Evolutionary conservation across 2,329 filamentous ascomycete species (phyloP), one percentile per base, ranked within the genome.

Genomic region (Trichoderma atroviride): DNA sequence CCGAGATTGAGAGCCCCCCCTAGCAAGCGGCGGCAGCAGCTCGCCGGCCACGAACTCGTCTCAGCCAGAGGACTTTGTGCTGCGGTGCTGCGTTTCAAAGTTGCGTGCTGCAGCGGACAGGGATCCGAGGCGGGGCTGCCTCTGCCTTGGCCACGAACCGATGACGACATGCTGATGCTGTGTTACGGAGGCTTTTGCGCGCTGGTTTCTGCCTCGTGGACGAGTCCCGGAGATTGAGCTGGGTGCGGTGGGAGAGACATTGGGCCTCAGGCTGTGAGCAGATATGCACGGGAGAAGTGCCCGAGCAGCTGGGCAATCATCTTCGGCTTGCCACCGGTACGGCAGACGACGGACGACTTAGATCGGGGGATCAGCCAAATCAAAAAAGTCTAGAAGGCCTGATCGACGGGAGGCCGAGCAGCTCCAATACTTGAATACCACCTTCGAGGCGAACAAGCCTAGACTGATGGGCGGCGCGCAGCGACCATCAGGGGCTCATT

Each of bases 91-190:
- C 27, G 64, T 67, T 67, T 67, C 64, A 67, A 43, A 59, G 64
- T 67, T 59, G 37, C 55, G 40, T 67, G 64, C 64, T 67, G 35
- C 64, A 31, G 33, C 24, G 24, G 64, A 67, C 64, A 67, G 33
- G 64, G 64, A 19, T 59, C 11, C 11, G 37, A 52, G 64, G 64
- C 64, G 64, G 64, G 64, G 64, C 64, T 35, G 40, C 40, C 35
- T 24, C n/a, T 59, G 63, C 64, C 64, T 67, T 67, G 53, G 55
- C 43, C 43, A 33, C 33, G 64, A 16, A 16, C 55, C 29, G 64
- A 67, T 67, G 64, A 67, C 64, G 64, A 67, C 64, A 67, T 67
- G 64, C 64, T 67, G 64, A 67, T 67, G 64, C 13, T n/a, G 27
- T 57, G 55, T 58, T 67, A 55, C 40, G 55, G n/a, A 59, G 55